Evolutionary conservation across 805 yeast genomes (phyloP), one percentile per base, ranked within the genome.

Genomic region (Kurtzmaniella fragi): DNA sequence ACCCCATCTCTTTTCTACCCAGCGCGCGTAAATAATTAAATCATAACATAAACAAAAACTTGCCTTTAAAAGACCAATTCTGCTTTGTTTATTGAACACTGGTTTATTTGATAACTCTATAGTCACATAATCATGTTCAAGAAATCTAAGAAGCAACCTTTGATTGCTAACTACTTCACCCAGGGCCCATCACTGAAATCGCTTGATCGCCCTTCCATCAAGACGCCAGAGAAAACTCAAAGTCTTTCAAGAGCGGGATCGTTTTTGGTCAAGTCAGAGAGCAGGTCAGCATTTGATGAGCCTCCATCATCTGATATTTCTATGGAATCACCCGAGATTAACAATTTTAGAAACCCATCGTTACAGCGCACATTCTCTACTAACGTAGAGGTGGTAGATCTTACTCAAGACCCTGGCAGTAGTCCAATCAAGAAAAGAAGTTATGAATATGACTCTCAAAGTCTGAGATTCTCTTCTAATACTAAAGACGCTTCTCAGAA

Each of bases 261-360:
- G 1, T 42, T 51, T 9, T 42, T 59, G 17, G 41, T 54, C 2
- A 47, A 41, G 17, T 46, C 57, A 4, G 43, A 43, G 5, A 50
- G 48, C 42, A 13, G 27, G 5, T 20, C 15, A 15, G 34, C 42
- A 8, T 61, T 61, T 40, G 64, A 61, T 17, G 65, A 60, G 8
- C n/a, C 50, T 10, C 44, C 46, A 2, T 56, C 56, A 26, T 54
- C 59, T 23, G 69, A 63, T 35, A 64, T 66, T 5, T 64, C 72
- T 1, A 56, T 60, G 38, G 66, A 50, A n/a, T 59, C 68, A 4
- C 59, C 65, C 0, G 71, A 64, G 40, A 47, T 64, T 13, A 56
- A 51, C 26, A 67, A 67, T 49, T 66, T 66, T 49, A 48, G 59
- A 37, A 64, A 58, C 39, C 68, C 70, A 11, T 40, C 46, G 12